These are phyloP conservation scores for Ramularia collo-cygni DNA, from an alignment of 2,329 filamentous ascomycete genomes.

Conservation along the genomic window DNA sequence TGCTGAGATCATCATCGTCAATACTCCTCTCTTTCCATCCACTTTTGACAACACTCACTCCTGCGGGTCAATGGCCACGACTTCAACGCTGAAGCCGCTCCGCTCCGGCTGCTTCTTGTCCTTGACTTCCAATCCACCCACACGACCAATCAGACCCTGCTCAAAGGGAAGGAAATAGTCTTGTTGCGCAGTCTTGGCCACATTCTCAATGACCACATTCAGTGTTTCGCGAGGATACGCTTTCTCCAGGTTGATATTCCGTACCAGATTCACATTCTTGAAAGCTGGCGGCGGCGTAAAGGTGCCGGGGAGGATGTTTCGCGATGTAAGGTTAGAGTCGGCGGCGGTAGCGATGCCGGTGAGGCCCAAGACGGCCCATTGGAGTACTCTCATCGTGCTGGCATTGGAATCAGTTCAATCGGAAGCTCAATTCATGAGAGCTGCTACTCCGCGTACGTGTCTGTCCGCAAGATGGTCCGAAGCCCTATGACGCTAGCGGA, in stretches of 20 bases:
- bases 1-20: constrained; percentile 19
- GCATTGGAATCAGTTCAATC: constrained; percentile 6
- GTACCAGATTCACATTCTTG: constrained; percentile 86
- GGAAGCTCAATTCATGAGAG: background rate
- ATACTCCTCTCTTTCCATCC: background rate
- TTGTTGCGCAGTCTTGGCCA: constrained; percentile 67
- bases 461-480: background rate
- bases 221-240: constrained; percentile 82
- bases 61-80: constrained; percentile 52
- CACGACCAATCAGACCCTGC: constrained; percentile 61
- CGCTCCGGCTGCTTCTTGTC: constrained; percentile 75
- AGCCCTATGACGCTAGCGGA: no score
- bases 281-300: constrained; percentile 88
- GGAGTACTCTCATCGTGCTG: constrained; percentile 25
- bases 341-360: constrained; percentile 50
- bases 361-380: constrained; percentile 37
- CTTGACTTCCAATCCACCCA: constrained; percentile 85
- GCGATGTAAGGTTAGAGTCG: constrained; percentile 49
- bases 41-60: constrained; percentile 41
- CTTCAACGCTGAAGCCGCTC: constrained; percentile 60
- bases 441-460: no score
- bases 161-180: constrained; percentile 92
- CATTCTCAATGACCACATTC: constrained; percentile 92
- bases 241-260: constrained; percentile 88
- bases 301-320: constrained; percentile 40